These are phyloP conservation scores for Euphorbia celastroides DNA, from an alignment of 441 rosid genomes.

Conservation along the genomic window DNA sequence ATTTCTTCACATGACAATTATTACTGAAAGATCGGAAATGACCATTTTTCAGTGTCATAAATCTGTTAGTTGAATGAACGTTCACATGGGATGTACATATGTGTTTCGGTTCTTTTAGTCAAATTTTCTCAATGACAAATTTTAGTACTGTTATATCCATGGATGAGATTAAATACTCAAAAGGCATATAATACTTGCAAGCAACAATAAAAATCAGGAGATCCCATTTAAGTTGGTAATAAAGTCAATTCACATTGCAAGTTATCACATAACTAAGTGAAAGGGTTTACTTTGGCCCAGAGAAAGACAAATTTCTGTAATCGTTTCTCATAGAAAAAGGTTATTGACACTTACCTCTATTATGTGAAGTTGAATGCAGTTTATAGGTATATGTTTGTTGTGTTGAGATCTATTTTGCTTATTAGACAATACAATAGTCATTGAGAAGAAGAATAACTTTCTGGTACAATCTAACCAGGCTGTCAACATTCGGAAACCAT, in stretches of 20 bases:
- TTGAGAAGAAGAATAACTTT: no score
- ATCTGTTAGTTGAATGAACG: neutral
- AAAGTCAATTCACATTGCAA: neutral
- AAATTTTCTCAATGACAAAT: neutral
- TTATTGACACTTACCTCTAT: no score
- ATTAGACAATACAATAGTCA: no score
- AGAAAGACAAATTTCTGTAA: neutral
- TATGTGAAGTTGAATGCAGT: no score
- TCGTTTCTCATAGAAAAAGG: no score
- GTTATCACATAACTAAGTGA: neutral
- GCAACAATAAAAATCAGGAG: neutral
- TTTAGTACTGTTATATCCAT: neutral
- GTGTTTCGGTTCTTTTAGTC: neutral
- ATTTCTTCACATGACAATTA: neutral
- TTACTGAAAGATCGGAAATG: neutral
- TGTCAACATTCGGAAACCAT: no score
- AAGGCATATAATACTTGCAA: neutral
- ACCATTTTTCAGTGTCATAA: neutral
- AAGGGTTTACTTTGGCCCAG: neutral
- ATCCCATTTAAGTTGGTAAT: neutral
- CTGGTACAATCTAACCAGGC: no score
- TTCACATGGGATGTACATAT: neutral
- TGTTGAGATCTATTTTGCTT: no score
- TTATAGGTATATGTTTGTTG: no score
- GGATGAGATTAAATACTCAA: neutral